phyloP scores from a whole-genome alignment of 2,329 filamentous ascomycete genomes.

The Fusarium temperatum region DNA sequence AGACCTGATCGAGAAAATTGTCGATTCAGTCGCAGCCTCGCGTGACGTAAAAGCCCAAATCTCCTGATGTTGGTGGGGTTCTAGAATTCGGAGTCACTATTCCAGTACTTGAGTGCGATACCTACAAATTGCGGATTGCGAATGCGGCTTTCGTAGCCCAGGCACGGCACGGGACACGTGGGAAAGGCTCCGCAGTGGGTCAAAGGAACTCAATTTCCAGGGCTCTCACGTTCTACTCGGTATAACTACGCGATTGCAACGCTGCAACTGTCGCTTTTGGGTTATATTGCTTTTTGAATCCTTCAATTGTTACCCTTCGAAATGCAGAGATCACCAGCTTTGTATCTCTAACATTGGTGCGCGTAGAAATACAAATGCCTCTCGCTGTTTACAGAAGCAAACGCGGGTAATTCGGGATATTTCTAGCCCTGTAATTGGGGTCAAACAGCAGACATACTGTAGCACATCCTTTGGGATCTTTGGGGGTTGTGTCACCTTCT shows the following conservation, averaged over 20 bases:
- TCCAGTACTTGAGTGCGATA: neutral
- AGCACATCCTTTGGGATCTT: neutral
- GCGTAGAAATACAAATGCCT: neutral
- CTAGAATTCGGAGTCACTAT: neutral
- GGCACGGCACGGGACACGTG: neutral
- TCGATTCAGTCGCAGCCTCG: neutral
- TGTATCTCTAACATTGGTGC: neutral
- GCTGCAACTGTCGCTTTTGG: neutral
- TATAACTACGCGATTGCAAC: neutral
- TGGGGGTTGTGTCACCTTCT: slow-evolving; percentile 1
- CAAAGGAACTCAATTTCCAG: slow-evolving; percentile 3
- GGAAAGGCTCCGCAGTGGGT: neutral
- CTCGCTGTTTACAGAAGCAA: neutral
- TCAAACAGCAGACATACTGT: neutral
- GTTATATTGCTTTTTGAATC: neutral
- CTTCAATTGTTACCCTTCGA: neutral
- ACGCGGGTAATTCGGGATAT: neutral
- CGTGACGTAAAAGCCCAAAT: slow-evolving; percentile 2
- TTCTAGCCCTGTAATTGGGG: neutral
- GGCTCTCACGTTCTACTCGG: neutral
- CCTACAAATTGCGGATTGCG: neutral
- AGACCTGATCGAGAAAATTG: neutral
- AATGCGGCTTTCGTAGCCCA: neutral
- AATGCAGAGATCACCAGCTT: neutral
- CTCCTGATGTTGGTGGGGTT: slow-evolving; percentile 17